These are phyloP conservation scores for Bacterosira constricta DNA, from an alignment of 108 stramenopile genomes.

Conservation along the genomic window DNA sequence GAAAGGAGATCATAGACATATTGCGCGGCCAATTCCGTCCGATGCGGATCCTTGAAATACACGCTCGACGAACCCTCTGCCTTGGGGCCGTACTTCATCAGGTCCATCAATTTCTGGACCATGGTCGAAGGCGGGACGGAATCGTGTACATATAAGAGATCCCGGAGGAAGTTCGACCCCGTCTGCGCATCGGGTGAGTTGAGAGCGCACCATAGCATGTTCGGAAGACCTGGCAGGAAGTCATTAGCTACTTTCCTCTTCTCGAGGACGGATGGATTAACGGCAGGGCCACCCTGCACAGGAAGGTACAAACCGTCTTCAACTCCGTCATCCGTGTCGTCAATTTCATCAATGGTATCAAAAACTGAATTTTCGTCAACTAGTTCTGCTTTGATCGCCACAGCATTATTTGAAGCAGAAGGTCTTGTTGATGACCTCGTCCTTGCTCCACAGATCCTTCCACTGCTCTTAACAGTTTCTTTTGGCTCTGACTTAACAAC, in stretches of 20 bases:
- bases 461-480: neutral
- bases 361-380: neutral
- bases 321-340: neutral
- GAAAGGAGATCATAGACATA: constrained; percentile 34
- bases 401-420: constrained; percentile 1
- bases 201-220: constrained; percentile 46
- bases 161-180: constrained; percentile 30
- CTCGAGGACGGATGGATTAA: neutral
- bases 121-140: constrained; percentile 20
- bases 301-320: neutral
- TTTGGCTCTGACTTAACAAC: neutral
- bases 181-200: constrained; percentile 50
- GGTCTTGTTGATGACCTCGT: neutral
- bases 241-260: constrained; percentile 28
- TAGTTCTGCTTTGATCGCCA: neutral
- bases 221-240: constrained; percentile 39
- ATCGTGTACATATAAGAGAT: constrained; percentile 33
- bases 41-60: constrained; percentile 46
- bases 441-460: no score
- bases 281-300: constrained; percentile 7
- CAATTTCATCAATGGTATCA: neutral
- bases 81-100: constrained; percentile 48
- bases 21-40: constrained; percentile 42
- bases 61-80: constrained; percentile 37
- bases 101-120: constrained; percentile 37